Evolutionary conservation across 148 eudicot genomes (phyloP).

Genomic region (Vaccinium vitisidaea): DNA sequence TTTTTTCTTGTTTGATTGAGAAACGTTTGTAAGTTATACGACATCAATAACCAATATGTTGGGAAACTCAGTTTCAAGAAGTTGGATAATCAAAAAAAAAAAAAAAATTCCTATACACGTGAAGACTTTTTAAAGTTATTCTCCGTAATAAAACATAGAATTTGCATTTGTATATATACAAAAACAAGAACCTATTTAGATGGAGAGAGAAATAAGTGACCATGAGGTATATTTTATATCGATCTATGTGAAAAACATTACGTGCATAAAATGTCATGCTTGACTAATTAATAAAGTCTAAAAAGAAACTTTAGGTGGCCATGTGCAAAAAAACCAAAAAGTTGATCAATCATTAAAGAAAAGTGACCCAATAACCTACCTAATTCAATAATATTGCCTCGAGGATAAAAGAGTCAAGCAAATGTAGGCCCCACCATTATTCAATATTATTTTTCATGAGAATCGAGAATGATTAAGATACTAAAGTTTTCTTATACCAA

Average conservation of each 20-base stretch:
- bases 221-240: background rate
- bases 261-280: background rate
- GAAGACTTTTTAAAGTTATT: background rate
- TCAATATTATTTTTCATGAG: background rate
- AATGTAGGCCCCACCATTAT: background rate
- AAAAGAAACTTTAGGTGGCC: background rate
- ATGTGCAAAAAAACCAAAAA: background rate
- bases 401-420: background rate
- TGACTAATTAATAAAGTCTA: background rate
- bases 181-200: background rate
- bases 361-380: background rate
- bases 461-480: background rate
- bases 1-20: no score
- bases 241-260: background rate
- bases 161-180: background rate
- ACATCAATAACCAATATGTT: no score
- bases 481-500: background rate
- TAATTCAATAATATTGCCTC: conserved; percentile 5
- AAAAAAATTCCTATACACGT: no score
- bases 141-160: background rate
- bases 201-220: background rate
- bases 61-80: no score
- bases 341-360: conserved; percentile 1
- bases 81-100: no score
- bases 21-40: no score